Base-by-base conservation (phyloP, 2,329 filamentous ascomycete genomes). In the Knufia petricola region DNA sequence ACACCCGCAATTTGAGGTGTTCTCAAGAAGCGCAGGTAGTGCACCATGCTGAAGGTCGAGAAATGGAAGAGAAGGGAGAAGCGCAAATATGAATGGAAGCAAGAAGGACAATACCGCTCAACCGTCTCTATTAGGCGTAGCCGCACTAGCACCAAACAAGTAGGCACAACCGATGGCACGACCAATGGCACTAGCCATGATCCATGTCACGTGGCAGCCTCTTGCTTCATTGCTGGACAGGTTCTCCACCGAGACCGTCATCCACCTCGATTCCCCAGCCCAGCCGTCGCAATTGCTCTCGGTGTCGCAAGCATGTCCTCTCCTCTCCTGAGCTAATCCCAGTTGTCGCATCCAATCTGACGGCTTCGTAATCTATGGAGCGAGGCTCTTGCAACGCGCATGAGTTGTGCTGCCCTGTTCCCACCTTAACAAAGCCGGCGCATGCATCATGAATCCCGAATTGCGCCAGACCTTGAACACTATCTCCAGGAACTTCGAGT, bases 391-490 rank as follows among this genome's bases (percentile, higher is more conserved):
- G 13, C n/a, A 19, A 46, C 30, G 36, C 30, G 32, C 10, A 12
- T 15, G 12, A 26, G 42, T 26, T 23, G 19, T 38, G 32, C 30
- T 38, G 19, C 19, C n/a, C 24, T 13, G 15, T 6, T 17, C 32
- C 30, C 9, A 9, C 6, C 9, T 37, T 6, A n/a, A 3, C 7
- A 9, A 3, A 10, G 24, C n/a, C n/a, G 9, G 17, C 24, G 24
- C 41, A 15, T 17, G 24, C 51, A 55, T 50, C 17, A 59, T 59
- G 58, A 59, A 58, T 50, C 55, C 58, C 19, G 55, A 60, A 46
- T 81, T 95, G 66, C 87, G 89, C 57, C 88, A 94, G 67, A 87
- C 86, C 59, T 87, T 94, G 78, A 94, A 95, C 65, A 87, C 92
- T 63, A 83, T 95, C 64, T 84, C 86, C 4, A 85, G 92, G 58